Evolutionary conservation across 441 rosid genomes (phyloP).

Genomic region (Rhodomyrtus psidioides): DNA sequence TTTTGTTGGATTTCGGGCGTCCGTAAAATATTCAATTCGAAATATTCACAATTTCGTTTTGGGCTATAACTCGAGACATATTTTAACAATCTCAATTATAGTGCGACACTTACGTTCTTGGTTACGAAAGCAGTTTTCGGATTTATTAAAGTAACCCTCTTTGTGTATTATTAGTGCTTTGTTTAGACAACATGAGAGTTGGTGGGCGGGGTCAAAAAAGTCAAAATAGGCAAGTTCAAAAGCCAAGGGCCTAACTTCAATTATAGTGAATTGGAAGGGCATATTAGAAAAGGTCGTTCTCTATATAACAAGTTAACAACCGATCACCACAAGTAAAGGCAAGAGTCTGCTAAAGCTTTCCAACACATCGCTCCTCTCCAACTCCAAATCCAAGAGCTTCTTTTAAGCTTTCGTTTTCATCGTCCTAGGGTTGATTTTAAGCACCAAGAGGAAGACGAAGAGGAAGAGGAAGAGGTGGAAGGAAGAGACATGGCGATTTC

Average conservation of each 20-base stretch:
- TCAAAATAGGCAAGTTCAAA: neutral
- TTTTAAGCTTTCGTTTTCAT: neutral
- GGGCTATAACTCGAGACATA: too few relatives aligned
- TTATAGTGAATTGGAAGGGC: neutral
- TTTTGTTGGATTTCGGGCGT: too few relatives aligned
- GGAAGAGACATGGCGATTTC: neutral
- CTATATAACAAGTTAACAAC: neutral
- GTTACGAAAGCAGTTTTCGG: neutral
- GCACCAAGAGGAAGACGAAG: neutral
- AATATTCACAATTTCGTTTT: too few relatives aligned
- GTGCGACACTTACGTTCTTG: neutral
- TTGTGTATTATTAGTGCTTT: too few relatives aligned
- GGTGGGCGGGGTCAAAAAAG: neutral
- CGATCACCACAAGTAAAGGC: too few relatives aligned
- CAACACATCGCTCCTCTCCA: neutral
- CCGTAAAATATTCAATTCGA: too few relatives aligned
- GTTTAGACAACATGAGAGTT: neutral
- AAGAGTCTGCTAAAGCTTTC: too few relatives aligned
- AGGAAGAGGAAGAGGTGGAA: too few relatives aligned
- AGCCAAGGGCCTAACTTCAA: neutral
- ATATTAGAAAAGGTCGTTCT: neutral
- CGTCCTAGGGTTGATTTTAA: neutral
- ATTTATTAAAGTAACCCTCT: too few relatives aligned
- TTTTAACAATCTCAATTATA: too few relatives aligned
- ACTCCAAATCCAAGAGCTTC: too few relatives aligned